A percentile compares a stretch with the other conserved stretches of the same genome.
Conservation (phyloP, 306 rosid species). For the Trifolium repens region DNA sequence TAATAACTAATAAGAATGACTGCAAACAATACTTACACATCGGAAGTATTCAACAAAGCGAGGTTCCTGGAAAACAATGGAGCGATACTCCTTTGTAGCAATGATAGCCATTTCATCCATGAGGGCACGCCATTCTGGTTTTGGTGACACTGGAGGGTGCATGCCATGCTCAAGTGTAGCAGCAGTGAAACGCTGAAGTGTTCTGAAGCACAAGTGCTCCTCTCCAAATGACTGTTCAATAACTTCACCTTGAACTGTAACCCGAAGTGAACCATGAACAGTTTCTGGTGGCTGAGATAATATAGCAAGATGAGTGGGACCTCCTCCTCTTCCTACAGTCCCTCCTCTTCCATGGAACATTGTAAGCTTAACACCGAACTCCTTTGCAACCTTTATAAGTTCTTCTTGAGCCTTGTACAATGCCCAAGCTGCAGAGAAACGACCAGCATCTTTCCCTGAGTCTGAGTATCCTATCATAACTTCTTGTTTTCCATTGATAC, state of each 20-base stretch:
- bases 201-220: slow-evolving; percentile 95
- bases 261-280: slow-evolving; percentile 91
- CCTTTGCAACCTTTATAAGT: slow-evolving; percentile 83
- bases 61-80: slow-evolving; percentile 90
- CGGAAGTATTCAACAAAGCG: slow-evolving; percentile 97
- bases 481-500: slow-evolving; percentile 91
- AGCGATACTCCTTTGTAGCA: slow-evolving; percentile 92
- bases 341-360: slow-evolving; percentile 99
- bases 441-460: slow-evolving; percentile 98
- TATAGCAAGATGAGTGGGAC: slow-evolving; percentile 98
- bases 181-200: slow-evolving; percentile 94
- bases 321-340: slow-evolving; percentile 99
- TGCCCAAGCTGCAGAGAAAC: slow-evolving; percentile 98
- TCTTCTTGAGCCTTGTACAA: slow-evolving; percentile 95
- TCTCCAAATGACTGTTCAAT: slow-evolving; percentile 98
- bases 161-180: slow-evolving; percentile 99
- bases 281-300: slow-evolving; percentile 99
- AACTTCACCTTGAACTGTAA: slow-evolving; percentile 98
- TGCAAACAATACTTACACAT: slow-evolving; percentile 60
- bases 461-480: slow-evolving; percentile 99
- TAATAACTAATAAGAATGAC: slow-evolving; percentile 10
- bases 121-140: slow-evolving; percentile 97
- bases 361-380: slow-evolving; percentile 83
- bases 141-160: slow-evolving; percentile 92
- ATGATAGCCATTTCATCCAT: slow-evolving; percentile 90